Base-by-base conservation (phyloP, 2,329 filamentous ascomycete genomes). In the Penicillium decumbens region DNA sequence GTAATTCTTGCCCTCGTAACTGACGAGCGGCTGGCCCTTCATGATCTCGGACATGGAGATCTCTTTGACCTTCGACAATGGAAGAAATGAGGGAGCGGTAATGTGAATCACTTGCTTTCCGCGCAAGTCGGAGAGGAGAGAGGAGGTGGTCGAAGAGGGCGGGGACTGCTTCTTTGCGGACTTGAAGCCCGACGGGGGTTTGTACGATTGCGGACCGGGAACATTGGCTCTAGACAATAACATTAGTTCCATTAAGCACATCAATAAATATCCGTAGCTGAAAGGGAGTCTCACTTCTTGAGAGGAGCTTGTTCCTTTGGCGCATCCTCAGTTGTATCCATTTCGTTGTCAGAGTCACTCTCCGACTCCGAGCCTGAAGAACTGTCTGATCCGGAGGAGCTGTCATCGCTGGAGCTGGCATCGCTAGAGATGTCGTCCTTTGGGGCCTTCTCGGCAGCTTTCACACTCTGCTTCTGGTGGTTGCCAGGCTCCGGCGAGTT, bases 61-160 rank as follows among this genome's bases (percentile, higher is more conserved):
- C 47, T 75, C 68, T 53, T 75, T 71, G 45, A 78, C 64, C 41
- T 71, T 68, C 6, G 69, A 69, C 29, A 77, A 54, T 15, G 74
- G 71, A 15, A 77, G 65, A 41, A 63, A 70, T 3, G 70, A 62
- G 1, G 75, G 75, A 1, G 72, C 73, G 15, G 72, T 72, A 48
- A 78, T 74, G 53, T 77, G 73, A 65, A 74, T 74, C 42, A 78
- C 57, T 59, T 77, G 71, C 57, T 77, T 77, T 44, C 69, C 70
- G 43, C 59, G 59, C 43, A 75, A 62, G 43, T 73, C 62, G 32
- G 71, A 68, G 35, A 72, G 64, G 23, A 67, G 47, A 23, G 70
- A 66, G 40, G 65, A 61, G 38, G 65, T 57, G 40, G 52, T 60
- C 3, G 68, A 67, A 40, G 66, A 66, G 25, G 65, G 61, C 4